Evolutionary conservation across 1,139 yeast species (phyloP).

Genomic region (Yamadazyma conglobata): DNA sequence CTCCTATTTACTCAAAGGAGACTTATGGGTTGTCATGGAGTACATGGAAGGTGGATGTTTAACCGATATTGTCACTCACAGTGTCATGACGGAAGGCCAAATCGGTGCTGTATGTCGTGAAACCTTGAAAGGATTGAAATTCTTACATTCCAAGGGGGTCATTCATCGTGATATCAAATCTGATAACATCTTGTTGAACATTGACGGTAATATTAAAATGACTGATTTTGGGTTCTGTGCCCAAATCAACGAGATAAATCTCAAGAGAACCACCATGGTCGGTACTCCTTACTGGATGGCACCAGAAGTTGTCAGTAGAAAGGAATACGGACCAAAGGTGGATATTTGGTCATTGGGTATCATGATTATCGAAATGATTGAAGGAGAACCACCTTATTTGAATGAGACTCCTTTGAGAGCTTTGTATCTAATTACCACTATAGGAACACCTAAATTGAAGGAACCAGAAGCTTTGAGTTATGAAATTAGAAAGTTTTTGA

Average conservation of each 20-base stretch:
- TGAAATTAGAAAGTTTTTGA: constrained; percentile 64
- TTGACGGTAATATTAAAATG: constrained; percentile 85
- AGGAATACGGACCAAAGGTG: constrained; percentile 95
- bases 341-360: constrained; percentile 98
- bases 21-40: constrained; percentile 96
- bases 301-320: constrained; percentile 91
- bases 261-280: constrained; percentile 94
- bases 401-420: constrained; percentile 95
- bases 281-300: constrained; percentile 99
- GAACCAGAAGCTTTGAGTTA: constrained; percentile 80
- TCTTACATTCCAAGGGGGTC: constrained; percentile 89
- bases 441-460: constrained; percentile 90
- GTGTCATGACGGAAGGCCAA: constrained; percentile 96
- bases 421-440: constrained; percentile 86
- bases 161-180: constrained; percentile 96
- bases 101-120: constrained; percentile 96
- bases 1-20: constrained; percentile 69
- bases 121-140: constrained; percentile 78
- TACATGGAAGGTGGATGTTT: constrained; percentile 97
- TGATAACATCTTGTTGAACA: constrained; percentile 79
- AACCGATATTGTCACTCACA: constrained; percentile 92
- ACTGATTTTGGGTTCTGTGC: constrained; percentile 95
- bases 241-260: constrained; percentile 79
- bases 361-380: constrained; percentile 96
- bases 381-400: constrained; percentile 97